Base-by-base conservation (phyloP, 441 rosid genomes). In the Hura crepitans region DNA sequence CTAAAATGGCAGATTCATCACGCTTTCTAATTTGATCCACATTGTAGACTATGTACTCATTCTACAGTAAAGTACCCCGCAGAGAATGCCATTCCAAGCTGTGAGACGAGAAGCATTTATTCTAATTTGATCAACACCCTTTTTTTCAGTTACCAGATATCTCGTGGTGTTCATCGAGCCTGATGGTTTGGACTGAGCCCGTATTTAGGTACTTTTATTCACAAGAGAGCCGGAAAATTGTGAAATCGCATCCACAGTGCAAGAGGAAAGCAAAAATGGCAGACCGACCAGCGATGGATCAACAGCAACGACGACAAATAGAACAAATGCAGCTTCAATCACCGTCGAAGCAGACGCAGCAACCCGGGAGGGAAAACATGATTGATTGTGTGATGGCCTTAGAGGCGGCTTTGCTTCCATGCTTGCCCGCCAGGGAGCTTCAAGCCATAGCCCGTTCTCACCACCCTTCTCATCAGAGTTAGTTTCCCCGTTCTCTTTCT, bases 91-190 rank as follows among this genome's bases (percentile, higher is more conserved):
- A 31, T 85, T 81, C 98, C 97, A 93, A 82, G 91, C 91, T 70
- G 96, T 76, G 79, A 93, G 98, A 71, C 88, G 89, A 66, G 97
- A 91, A 69, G 97, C 98, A 77, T 93, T n/a, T n/a, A n/a, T n/a
- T n/a, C n/a, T n/a, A n/a, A n/a, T n/a, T n/a, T n/a, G n/a, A n/a
- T n/a, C n/a, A n/a, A n/a, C n/a, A n/a, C n/a, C n/a, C n/a, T n/a
- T n/a, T n/a, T n/a, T n/a, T n/a, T n/a, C n/a, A n/a, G n/a, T n/a
- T n/a, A n/a, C n/a, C n/a, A n/a, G n/a, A n/a, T n/a, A n/a, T 35
- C 7, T 35, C 7, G 39, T 2, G 12, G 12, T 42, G 46, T 42
- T 42, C 12, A 42, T 1, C 12, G 46, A 3, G 46, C 13, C 14
- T 42, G 46, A 42, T 42, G 46, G 12, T 42, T 42, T 10, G 46